phyloP scores from a whole-genome alignment of 2,329 filamentous ascomycete genomes.

The Hypoxylon sp. region DNA sequence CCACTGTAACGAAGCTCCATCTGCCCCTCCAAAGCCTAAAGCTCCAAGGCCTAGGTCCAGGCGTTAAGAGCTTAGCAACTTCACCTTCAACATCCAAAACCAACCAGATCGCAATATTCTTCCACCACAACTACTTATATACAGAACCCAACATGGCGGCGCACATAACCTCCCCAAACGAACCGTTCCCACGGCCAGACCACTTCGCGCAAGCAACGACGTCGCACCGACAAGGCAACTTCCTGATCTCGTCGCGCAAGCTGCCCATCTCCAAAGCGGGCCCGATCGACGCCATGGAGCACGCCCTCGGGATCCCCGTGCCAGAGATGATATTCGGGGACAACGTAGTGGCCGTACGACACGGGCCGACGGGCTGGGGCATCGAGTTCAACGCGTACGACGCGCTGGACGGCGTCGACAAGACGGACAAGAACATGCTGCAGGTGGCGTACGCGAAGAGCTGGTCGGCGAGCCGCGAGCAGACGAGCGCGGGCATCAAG shows the following conservation, averaged over 20 bases:
- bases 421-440: constrained; percentile 89
- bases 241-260: constrained; percentile 84
- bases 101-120: not conserved
- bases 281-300: constrained; percentile 86
- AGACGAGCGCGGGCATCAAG: constrained; percentile 85
- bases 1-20: constrained; percentile 20
- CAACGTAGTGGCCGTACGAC: constrained; percentile 80
- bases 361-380: constrained; percentile 78
- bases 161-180: constrained; percentile 54
- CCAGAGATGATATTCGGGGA: constrained; percentile 99
- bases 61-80: not conserved
- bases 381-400: constrained; percentile 85
- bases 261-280: constrained; percentile 92
- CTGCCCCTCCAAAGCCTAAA: constrained; percentile 7
- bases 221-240: constrained; percentile 68
- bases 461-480: constrained; percentile 76
- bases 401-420: constrained; percentile 90
- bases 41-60: not conserved
- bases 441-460: constrained; percentile 92
- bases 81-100: constrained; percentile 4
- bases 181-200: constrained; percentile 63
- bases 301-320: constrained; percentile 81
- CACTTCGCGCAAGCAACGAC: constrained; percentile 63
- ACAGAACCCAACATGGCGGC: constrained; percentile 29
- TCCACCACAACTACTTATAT: not conserved